Percentiles rank a stretch among this genome's conserved stretches.
Conservation (phyloP, 768 basidiomycete species). For the Porphyrellus cyaneotinctus region DNA sequence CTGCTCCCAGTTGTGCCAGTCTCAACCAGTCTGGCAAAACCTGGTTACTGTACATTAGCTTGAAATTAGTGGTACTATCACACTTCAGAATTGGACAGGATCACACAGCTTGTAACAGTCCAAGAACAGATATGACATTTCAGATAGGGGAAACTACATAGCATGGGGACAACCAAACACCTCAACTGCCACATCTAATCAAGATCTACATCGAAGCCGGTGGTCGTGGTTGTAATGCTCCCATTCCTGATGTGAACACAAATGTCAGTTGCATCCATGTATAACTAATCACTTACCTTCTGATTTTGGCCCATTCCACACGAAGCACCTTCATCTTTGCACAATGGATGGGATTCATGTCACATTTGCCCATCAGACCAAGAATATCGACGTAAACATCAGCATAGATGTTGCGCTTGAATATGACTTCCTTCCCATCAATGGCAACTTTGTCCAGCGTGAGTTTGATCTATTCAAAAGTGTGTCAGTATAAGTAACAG, state of each 20-base stretch:
- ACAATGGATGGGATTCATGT: background rate
- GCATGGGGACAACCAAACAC: too few relatives aligned
- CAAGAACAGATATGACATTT: too few relatives aligned
- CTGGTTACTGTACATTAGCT: too few relatives aligned
- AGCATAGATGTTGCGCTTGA: background rate
- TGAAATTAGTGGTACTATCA: too few relatives aligned
- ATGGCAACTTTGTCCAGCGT: background rate
- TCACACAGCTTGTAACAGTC: too few relatives aligned
- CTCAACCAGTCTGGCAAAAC: too few relatives aligned
- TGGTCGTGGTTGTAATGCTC: background rate
- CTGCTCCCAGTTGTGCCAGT: too few relatives aligned
- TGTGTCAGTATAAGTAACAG: background rate
- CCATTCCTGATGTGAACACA: background rate
- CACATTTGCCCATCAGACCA: background rate
- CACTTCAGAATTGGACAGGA: too few relatives aligned
- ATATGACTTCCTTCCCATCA: constrained; percentile 2
- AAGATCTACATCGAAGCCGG: background rate
- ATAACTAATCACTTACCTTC: background rate
- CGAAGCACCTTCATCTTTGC: background rate
- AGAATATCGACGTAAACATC: background rate
- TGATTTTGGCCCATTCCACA: background rate
- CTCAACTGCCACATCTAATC: background rate
- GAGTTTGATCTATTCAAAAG: constrained; percentile 3
- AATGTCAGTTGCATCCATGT: background rate
- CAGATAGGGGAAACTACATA: too few relatives aligned